Percentiles rank a stretch among this genome's conserved stretches.
Conservation (phyloP, 371 early-diverging fungal genomes). For the Lichtheimia corymbifera region DNA sequence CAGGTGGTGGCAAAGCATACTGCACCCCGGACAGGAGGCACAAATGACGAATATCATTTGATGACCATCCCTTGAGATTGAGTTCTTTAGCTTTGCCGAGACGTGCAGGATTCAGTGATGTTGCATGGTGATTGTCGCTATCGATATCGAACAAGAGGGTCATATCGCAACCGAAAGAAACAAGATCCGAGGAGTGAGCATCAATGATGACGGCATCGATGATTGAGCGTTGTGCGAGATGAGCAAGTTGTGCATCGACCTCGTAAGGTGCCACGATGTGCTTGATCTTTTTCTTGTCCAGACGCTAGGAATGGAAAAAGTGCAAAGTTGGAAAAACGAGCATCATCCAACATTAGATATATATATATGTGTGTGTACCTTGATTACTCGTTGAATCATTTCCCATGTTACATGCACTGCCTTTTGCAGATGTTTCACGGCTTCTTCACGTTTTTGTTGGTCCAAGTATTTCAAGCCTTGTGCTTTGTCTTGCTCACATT, state of each 20-base stretch:
- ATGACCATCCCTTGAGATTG: background rate
- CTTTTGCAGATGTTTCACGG: conserved; percentile 70
- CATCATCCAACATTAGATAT: background rate
- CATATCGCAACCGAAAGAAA: too few species aligned
- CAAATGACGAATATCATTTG: background rate
- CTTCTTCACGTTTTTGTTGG: conserved; percentile 57
- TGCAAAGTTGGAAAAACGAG: too few species aligned
- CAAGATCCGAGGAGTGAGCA: too few species aligned
- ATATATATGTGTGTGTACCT: conserved; percentile 36
- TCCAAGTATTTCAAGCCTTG: conserved; percentile 50
- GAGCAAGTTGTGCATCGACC: conserved; percentile 97
- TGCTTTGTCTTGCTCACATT: conserved; percentile 35
- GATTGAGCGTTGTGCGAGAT: conserved; percentile 56
- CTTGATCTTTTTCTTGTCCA: conserved; percentile 65
- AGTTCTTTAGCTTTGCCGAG: background rate
- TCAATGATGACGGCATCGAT: too few species aligned
- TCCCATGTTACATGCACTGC: conserved; percentile 72
- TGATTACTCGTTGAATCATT: conserved; percentile 79
- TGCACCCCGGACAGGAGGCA: too few species aligned
- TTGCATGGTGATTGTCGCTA: conserved; percentile 79
- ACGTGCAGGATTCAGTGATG: background rate
- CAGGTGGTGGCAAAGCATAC: background rate
- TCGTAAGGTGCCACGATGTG: conserved; percentile 98
- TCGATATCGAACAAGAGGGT: conserved; percentile 9
- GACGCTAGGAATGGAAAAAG: conserved; percentile 35